These are phyloP conservation scores for Coniella lustricola DNA, from an alignment of 2,329 filamentous ascomycete genomes.

Conservation along the genomic window DNA sequence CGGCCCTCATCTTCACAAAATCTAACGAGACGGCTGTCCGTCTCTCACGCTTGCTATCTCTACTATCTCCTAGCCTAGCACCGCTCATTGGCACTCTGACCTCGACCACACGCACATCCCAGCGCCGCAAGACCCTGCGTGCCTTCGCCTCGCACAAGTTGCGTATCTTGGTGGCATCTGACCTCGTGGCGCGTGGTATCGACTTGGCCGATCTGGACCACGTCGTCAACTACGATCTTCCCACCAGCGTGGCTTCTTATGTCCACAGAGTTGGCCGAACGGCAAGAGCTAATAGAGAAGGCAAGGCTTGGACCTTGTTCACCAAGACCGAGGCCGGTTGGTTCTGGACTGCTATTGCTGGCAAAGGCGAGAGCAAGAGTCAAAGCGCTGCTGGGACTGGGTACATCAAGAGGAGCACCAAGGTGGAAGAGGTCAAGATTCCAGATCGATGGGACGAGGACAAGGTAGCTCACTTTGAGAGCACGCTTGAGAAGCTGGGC, in stretches of 20 bases:
- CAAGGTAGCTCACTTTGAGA: slow-evolving; percentile 41
- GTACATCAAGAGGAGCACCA: slow-evolving; percentile 32
- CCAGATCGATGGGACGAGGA: slow-evolving; percentile 39
- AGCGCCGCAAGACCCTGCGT: slow-evolving; percentile 59
- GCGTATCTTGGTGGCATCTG: slow-evolving; percentile 78
- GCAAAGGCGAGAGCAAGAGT: slow-evolving; percentile 42
- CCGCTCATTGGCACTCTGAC: slow-evolving; percentile 62
- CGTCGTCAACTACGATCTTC: slow-evolving; percentile 91
- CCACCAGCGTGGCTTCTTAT: slow-evolving; percentile 72
- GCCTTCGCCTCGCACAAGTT: slow-evolving; percentile 58
- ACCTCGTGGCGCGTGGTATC: slow-evolving; percentile 86
- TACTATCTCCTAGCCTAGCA: slow-evolving; percentile 55
- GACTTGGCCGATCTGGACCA: slow-evolving; percentile 74
- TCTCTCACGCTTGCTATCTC: slow-evolving; percentile 68
- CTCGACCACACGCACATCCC: slow-evolving; percentile 67
- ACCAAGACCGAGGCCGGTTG: slow-evolving; percentile 77
- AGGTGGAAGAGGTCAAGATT: slow-evolving; percentile 42
- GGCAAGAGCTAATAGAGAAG: slow-evolving; percentile 68
- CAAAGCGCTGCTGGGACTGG: slow-evolving; percentile 30
- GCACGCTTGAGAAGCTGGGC: slow-evolving; percentile 55
- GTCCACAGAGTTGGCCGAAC: slow-evolving; percentile 90
- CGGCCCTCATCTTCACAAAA: slow-evolving; percentile 77
- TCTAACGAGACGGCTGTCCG: slow-evolving; percentile 85
- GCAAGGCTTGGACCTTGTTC: slow-evolving; percentile 81
- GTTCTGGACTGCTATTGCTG: slow-evolving; percentile 83